phyloP scores from a whole-genome alignment of 2,329 filamentous ascomycete genomes.

The Bipolaris victoriae region DNA sequence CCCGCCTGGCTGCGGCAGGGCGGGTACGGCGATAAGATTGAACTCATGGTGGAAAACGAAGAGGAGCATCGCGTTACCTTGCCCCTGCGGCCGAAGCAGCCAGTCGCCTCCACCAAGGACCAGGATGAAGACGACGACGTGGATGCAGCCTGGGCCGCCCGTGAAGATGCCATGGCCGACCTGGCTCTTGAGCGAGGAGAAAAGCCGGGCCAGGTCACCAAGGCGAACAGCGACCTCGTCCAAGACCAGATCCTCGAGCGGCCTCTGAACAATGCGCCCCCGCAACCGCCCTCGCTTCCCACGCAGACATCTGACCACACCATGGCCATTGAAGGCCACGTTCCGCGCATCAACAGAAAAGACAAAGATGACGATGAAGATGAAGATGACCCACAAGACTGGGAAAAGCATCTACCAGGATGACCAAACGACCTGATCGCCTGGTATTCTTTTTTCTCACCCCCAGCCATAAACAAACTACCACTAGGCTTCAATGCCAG shows the following conservation, averaged over 20 bases:
- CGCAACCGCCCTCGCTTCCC: constrained; percentile 35
- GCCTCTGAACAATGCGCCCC: constrained; percentile 26
- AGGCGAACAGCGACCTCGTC: constrained; percentile 42
- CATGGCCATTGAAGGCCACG: constrained; percentile 49
- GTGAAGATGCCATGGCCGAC: constrained; percentile 45
- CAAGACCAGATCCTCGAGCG: constrained; percentile 42
- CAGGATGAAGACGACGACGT: constrained; percentile 41
- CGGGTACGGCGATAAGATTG: constrained; percentile 46
- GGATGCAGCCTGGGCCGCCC: constrained; percentile 42
- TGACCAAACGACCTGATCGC: constrained; percentile 13
- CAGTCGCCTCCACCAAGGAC: constrained; percentile 7
- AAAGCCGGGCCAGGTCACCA: constrained; percentile 38
- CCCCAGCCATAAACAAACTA: background rate
- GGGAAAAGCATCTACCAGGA: constrained; percentile 43
- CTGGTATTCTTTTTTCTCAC: background rate
- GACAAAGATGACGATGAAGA: constrained; percentile 26
- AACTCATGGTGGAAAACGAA: constrained; percentile 49
- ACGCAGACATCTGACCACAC: constrained; percentile 31
- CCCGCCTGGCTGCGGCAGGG: constrained; percentile 82
- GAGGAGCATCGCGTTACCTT: constrained; percentile 35
- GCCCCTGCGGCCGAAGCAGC: constrained; percentile 39
- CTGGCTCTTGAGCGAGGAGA: constrained; percentile 56
- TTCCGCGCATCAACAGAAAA: constrained; percentile 35
- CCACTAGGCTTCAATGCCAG: background rate
- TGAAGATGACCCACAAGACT: constrained; percentile 39